Evolutionary conservation across 1,284 basidiomycete genomes (phyloP).

Genomic region (Ustilago hordei): DNA sequence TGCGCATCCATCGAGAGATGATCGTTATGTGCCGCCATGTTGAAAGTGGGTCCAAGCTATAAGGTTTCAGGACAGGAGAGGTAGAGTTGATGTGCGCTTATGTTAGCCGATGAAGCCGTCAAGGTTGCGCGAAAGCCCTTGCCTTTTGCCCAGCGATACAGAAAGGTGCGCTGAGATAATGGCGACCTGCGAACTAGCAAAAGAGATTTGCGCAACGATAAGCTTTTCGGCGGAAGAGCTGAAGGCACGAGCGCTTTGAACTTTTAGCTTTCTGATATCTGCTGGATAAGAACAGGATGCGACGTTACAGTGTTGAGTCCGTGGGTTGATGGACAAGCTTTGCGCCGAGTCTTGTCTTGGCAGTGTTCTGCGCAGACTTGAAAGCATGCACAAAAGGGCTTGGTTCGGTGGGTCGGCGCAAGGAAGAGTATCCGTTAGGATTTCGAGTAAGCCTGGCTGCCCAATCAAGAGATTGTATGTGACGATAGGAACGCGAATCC

Average conservation of each 20-base stretch:
- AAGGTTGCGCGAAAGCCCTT: not conserved
- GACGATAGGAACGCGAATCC: not conserved
- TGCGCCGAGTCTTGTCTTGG: slow-evolving; percentile 1
- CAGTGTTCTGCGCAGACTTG: slow-evolving; percentile 1
- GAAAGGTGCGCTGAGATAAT: not conserved
- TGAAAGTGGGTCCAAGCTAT: not conserved
- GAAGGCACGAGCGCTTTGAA: slow-evolving; percentile 1
- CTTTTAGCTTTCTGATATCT: not conserved
- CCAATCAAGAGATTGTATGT: not conserved
- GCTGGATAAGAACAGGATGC: not conserved
- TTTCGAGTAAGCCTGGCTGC: not conserved
- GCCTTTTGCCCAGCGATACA: not conserved
- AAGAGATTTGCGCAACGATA: slow-evolving; percentile 1
- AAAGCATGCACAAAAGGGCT: not conserved
- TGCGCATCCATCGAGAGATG: slow-evolving; percentile 19
- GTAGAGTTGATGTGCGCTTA: slow-evolving; percentile 1
- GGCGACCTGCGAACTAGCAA: not conserved
- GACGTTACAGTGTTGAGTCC: not conserved
- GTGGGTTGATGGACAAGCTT: not conserved
- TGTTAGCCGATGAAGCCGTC: not conserved
- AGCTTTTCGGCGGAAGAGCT: slow-evolving; percentile 3
- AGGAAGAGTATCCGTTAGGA: not conserved
- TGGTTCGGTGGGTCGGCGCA: slow-evolving; percentile 2
- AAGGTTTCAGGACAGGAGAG: not conserved
- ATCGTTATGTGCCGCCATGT: slow-evolving; percentile 20